Evolutionary conservation across 768 basidiomycete genomes (phyloP), one percentile per base, ranked within the genome.

Genomic region (Tulasnella sp.): DNA sequence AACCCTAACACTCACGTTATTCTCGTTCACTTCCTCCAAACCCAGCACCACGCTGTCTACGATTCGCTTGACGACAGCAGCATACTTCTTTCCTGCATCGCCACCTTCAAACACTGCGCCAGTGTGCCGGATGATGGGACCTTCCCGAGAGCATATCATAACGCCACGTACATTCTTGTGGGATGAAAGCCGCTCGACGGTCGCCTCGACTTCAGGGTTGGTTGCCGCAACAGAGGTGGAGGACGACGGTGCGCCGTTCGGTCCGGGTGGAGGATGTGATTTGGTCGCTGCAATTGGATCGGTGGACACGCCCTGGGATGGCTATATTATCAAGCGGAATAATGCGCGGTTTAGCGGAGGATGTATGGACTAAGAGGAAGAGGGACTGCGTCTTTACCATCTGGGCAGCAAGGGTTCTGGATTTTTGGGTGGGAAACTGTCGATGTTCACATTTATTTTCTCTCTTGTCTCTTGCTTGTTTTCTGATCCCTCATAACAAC

Each of bases 131-230:
- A 96, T 85, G 64, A 96, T 90, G 65, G 66, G 70, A 2, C 66
- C 67, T 15, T 54, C 48, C 3, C 89, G 78, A 2, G 88, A 85
- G 30, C 94, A 75, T 0, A 94, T 79, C 67, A 95, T 78, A 69
- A 93, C 93, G 1, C 92, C 91, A 4, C 90, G 79, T 3, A 94
- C 90, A 19, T 88, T 85, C 17, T 88, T 80, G 67, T 94, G 87
- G 3, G 86, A 78, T 1, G 88, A 84, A 54, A 95, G 77, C 63
- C 85, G 72, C 0, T 83, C 70, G 11, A 94, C 77, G 0, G 85
- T 92, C 64, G 84, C 80, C 69, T 92, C 90, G 51, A 93, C 80
- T 67, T 91, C 89, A n/a, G 86, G 82, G 11, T 85, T 77, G 72
- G 84, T 29, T 21, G 50, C 19, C 1, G 52, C 11, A 11, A 19